phyloP scores from a whole-genome alignment of 2,329 filamentous ascomycete species.

The Monosporascus sp. region DNA sequence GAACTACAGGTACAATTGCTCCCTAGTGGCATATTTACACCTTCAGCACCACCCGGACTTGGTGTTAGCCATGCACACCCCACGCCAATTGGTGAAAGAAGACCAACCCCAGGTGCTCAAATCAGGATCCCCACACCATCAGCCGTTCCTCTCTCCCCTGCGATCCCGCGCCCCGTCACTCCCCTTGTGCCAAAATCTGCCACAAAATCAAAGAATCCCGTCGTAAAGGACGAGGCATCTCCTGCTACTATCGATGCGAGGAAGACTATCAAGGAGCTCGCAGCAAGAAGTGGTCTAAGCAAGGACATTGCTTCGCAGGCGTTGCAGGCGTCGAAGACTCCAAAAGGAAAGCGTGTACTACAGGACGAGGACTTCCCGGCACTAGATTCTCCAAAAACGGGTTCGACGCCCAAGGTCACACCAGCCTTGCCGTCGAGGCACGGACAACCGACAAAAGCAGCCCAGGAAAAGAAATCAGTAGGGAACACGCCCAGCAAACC shows the following conservation, averaged over 20 bases:
- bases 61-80: constrained; percentile 33
- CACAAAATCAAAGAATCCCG: constrained; percentile 21
- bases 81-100: constrained; percentile 12
- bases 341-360: constrained; percentile 32
- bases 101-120: constrained; percentile 14
- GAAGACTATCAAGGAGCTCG: constrained; percentile 39
- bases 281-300: constrained; percentile 40
- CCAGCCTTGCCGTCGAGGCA: constrained; percentile 28
- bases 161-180: constrained; percentile 26
- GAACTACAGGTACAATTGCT: constrained; percentile 14
- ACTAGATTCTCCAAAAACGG: constrained; percentile 40
- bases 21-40: constrained; percentile 22
- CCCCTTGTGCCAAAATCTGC: constrained; percentile 19
- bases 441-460: constrained; percentile 21
- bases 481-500: constrained; percentile 19
- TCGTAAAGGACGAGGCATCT: constrained; percentile 12
- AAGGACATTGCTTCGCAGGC: constrained; percentile 39
- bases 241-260: constrained; percentile 28
- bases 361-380: constrained; percentile 61
- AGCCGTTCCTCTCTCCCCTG: constrained; percentile 9
- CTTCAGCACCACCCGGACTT: constrained; percentile 43
- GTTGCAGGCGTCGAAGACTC: constrained; percentile 31
- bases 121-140: constrained; percentile 12
- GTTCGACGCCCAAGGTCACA: constrained; percentile 27
- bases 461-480: constrained; percentile 20